A percentile compares a stretch with the other conserved stretches of the same genome.
phyloP scores from a whole-genome alignment of 139 green algal species.

The Haematococcus sp. region DNA sequence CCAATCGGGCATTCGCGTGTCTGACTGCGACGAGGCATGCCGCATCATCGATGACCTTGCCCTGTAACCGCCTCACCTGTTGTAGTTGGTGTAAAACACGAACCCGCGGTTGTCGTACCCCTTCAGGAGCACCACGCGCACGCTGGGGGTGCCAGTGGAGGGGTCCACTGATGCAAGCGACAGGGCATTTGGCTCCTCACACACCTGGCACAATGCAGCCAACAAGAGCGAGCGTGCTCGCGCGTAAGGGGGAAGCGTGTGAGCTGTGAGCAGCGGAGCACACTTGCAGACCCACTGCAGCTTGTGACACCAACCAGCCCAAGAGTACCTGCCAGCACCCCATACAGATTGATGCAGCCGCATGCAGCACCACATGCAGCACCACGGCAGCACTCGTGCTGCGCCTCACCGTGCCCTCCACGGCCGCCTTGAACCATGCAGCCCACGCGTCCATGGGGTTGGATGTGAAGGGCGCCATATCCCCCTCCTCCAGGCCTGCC shows the following conservation, averaged over 20 bases:
- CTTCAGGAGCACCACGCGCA: slow-evolving; percentile 87
- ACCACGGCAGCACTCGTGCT: too few relatives aligned
- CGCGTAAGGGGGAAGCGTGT: too few relatives aligned
- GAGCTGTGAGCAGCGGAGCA: too few relatives aligned
- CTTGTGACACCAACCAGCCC: not conserved
- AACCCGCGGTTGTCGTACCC: slow-evolving; percentile 73
- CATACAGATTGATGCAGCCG: too few relatives aligned
- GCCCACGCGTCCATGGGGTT: slow-evolving; percentile 75
- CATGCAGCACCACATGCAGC: too few relatives aligned
- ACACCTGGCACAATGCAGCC: slow-evolving; percentile 26
- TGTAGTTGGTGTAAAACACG: slow-evolving; percentile 92
- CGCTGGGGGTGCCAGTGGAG: slow-evolving; percentile 38
- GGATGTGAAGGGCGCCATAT: slow-evolving; percentile 16
- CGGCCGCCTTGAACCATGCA: slow-evolving; percentile 47
- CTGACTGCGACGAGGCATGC: too few relatives aligned
- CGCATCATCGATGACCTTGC: too few relatives aligned
- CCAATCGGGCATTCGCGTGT: too few relatives aligned
- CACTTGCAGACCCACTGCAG: not conserved
- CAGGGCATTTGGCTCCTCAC: slow-evolving; percentile 84
- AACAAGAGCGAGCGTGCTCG: too few relatives aligned
- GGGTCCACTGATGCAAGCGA: slow-evolving; percentile 54
- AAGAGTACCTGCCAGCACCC: not conserved
- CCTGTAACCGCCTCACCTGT: slow-evolving; percentile 21
- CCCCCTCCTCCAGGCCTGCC: slow-evolving; percentile 43
- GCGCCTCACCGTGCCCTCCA: slow-evolving; percentile 35